Evolutionary conservation across 306 rosid species (phyloP).

Genomic region (Quercus rubra): DNA sequence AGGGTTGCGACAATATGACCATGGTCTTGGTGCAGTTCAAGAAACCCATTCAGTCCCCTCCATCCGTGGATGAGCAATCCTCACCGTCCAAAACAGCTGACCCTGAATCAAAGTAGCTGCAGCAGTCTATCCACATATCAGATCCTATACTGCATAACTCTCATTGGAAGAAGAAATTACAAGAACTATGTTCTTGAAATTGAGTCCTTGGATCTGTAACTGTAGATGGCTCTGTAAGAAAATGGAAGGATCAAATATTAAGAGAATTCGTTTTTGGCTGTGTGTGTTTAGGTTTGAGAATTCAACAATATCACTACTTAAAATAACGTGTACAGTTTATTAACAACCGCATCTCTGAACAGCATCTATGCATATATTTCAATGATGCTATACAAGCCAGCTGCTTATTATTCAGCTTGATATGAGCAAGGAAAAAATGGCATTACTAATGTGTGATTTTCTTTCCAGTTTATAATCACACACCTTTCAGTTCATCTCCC

Average conservation of each 20-base stretch:
- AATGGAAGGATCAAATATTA: not conserved
- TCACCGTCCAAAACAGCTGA: conserved; percentile 35
- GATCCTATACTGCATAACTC: not conserved
- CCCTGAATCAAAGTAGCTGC: conserved; percentile 27
- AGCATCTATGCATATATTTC: not conserved
- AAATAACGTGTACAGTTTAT: conserved; percentile 26
- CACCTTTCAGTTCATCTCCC: no score
- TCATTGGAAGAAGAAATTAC: not conserved
- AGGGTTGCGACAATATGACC: conserved; percentile 98
- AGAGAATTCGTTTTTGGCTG: not conserved
- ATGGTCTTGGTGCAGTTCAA: conserved; percentile 92
- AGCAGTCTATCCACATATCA: not conserved
- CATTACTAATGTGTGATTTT: no score
- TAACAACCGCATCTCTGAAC: conserved; percentile 2
- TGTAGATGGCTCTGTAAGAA: conserved; percentile 30
- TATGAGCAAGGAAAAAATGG: no score
- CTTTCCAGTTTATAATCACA: no score
- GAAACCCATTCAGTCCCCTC: conserved; percentile 43
- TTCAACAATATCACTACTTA: not conserved
- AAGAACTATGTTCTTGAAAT: not conserved
- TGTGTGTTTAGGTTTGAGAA: conserved; percentile 15
- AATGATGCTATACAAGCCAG: no score
- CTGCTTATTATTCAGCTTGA: no score
- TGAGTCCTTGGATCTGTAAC: conserved; percentile 18
- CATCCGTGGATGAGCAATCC: conserved; percentile 39